These are phyloP conservation scores for Lasiosphaeria miniovina DNA, from an alignment of 495 filamentous ascomycete genomes.

Conservation along the genomic window DNA sequence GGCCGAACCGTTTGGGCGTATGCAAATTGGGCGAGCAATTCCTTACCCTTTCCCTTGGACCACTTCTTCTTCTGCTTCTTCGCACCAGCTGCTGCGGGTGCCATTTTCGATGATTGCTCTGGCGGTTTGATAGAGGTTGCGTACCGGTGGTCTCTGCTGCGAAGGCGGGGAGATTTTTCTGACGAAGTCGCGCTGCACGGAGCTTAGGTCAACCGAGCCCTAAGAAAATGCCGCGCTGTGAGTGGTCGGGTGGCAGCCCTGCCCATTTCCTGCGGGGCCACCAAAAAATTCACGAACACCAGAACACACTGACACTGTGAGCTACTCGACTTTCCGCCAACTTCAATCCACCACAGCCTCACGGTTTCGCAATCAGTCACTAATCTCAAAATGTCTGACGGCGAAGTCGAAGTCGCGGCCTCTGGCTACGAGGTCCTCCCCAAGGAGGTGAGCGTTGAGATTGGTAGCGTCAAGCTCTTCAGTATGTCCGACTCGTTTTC, in stretches of 20 bases:
- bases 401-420: constrained; percentile 87
- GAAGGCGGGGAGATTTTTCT: constrained; percentile 42
- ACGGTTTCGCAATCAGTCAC: constrained; percentile 26
- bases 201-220: constrained; percentile 41
- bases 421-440: constrained; percentile 77
- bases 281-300: constrained; percentile 39
- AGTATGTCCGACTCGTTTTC: constrained; percentile 41
- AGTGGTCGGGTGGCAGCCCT: constrained; percentile 27
- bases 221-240: constrained; percentile 29
- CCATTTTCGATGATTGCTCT: constrained; percentile 51
- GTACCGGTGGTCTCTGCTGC: constrained; percentile 31
- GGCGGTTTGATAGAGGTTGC: constrained; percentile 42
- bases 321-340: constrained; percentile 21
- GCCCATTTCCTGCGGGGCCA: constrained; percentile 33
- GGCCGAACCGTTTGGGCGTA: constrained; percentile 9
- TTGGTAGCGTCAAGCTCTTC: constrained; percentile 97
- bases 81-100: constrained; percentile 78
- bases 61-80: constrained; percentile 99
- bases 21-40: not conserved
- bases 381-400: constrained; percentile 83
- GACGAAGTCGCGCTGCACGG: constrained; percentile 16
- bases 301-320: constrained; percentile 20
- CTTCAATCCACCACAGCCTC: constrained; percentile 27
- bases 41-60: constrained; percentile 88
- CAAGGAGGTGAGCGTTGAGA: constrained; percentile 87